Conservation (phyloP, 805 yeast genomes). For the Grigorovia humatica region DNA sequence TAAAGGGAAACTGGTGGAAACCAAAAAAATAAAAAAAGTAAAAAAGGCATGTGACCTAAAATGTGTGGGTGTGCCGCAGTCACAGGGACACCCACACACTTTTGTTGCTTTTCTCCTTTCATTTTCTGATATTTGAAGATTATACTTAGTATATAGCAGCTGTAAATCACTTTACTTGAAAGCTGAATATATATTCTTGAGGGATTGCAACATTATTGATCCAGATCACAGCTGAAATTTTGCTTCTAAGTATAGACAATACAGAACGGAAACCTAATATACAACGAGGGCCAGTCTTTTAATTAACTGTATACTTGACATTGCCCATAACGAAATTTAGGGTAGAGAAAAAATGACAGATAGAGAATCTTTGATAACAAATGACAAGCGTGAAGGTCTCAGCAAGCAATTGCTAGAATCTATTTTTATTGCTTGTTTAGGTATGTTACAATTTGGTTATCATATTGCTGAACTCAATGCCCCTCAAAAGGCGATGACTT, state of each 20-base stretch:
- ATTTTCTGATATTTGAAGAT: no score
- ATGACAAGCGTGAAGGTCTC: neutral
- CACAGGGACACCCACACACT: no score
- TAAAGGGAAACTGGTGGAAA: neutral
- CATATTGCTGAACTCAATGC: conserved; percentile 94
- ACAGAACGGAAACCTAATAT: no score
- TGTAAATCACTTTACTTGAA: no score
- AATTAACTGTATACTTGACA: neutral
- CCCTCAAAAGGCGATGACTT: conserved; percentile 63
- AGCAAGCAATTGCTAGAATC: conserved; percentile 2
- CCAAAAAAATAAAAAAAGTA: no score
- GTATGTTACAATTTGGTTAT: conserved; percentile 84
- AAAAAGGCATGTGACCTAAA: neutral
- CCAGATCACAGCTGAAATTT: no score
- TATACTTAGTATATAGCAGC: no score
- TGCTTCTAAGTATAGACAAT: no score
- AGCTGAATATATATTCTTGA: no score
- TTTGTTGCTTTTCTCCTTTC: no score
- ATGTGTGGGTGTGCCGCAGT: neutral
- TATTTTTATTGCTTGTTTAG: conserved; percentile 48
- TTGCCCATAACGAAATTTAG: neutral
- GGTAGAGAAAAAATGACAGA: neutral
- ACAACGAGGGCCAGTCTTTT: no score
- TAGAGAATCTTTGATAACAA: neutral
- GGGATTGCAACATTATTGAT: no score